Percentiles rank a stretch among this genome's conserved stretches.
These are phyloP conservation scores for Sphagnum magellanicum DNA, from an alignment of 228 moss, liverwort and hornwort genomes.

Conservation along the genomic window DNA sequence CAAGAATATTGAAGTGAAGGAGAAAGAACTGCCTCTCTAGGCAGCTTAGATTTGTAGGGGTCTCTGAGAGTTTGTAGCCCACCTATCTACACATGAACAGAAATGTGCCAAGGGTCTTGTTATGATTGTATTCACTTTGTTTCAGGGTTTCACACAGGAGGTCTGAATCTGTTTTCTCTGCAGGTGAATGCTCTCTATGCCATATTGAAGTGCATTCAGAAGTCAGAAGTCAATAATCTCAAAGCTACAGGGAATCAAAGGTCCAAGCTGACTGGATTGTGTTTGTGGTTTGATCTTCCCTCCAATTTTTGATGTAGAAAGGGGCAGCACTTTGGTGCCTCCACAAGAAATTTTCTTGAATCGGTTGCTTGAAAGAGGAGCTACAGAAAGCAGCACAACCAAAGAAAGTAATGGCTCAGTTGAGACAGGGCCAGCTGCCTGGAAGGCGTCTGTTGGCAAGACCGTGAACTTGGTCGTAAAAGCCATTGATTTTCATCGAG, in stretches of 20 bases:
- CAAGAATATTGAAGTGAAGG: too few species aligned
- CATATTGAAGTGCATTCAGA: background rate
- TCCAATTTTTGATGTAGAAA: constrained; percentile 13
- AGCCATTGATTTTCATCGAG: constrained; percentile 31
- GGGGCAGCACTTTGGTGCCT: constrained; percentile 22
- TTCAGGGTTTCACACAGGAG: background rate
- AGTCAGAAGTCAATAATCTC: background rate
- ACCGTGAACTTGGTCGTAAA: constrained; percentile 39
- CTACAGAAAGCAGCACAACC: constrained; percentile 51
- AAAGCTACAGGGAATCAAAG: background rate
- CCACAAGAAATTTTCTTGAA: constrained; percentile 42
- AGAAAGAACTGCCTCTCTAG: too few species aligned
- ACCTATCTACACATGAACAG: too few species aligned
- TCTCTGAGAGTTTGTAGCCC: too few species aligned
- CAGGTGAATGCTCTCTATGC: background rate
- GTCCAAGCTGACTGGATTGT: background rate
- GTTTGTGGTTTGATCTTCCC: background rate
- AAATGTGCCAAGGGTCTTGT: too few species aligned
- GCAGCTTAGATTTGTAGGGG: too few species aligned
- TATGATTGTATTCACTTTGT: background rate
- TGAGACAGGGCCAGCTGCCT: constrained; percentile 31
- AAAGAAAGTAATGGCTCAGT: constrained; percentile 47
- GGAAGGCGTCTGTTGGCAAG: constrained; percentile 31
- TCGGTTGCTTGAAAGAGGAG: constrained; percentile 49
- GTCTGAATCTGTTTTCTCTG: background rate